Conservation (phyloP, 2,329 filamentous ascomycete genomes). For the Penicillium paneum region DNA sequence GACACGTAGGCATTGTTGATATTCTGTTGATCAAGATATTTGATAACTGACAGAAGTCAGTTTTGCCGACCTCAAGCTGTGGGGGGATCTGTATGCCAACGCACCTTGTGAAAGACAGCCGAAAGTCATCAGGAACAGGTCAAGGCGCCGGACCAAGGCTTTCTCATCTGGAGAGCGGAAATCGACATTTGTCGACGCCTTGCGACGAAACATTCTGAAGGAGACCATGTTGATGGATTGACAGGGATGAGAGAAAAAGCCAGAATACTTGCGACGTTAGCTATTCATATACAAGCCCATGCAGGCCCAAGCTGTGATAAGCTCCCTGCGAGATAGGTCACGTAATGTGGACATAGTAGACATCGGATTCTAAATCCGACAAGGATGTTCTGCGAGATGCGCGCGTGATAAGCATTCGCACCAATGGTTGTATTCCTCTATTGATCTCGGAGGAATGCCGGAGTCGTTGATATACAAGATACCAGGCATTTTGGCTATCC, state of each 20-base stretch:
- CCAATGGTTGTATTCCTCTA: conserved; percentile 4
- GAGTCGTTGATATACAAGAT: background rate
- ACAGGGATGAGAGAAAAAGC: background rate
- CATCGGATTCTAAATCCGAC: conserved; percentile 7
- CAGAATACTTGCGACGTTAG: background rate
- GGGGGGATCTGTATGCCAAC: background rate
- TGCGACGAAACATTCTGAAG: conserved; percentile 13
- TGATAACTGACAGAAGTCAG: conserved; percentile 18
- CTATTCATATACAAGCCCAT: background rate
- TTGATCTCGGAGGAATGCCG: background rate
- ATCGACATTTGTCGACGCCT: conserved; percentile 8
- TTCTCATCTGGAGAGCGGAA: conserved; percentile 32
- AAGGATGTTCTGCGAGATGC: background rate
- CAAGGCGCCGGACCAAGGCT: conserved; percentile 37
- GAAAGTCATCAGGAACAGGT: conserved; percentile 41
- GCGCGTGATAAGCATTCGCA: conserved; percentile 5
- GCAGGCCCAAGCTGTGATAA: background rate
- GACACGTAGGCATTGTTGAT: conserved; percentile 31
- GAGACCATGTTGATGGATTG: conserved; percentile 9
- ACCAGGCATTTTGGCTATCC: background rate
- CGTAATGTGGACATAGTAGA: background rate
- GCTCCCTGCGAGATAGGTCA: conserved; percentile 7
- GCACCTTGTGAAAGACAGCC: conserved; percentile 42
- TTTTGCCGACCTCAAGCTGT: background rate
- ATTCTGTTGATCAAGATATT: conserved; percentile 26